A percentile compares a stretch with the other conserved stretches of the same genome.
phyloP scores from a whole-genome alignment of 306 rosid genomes.

The Psophocarpus tetragonolobus region DNA sequence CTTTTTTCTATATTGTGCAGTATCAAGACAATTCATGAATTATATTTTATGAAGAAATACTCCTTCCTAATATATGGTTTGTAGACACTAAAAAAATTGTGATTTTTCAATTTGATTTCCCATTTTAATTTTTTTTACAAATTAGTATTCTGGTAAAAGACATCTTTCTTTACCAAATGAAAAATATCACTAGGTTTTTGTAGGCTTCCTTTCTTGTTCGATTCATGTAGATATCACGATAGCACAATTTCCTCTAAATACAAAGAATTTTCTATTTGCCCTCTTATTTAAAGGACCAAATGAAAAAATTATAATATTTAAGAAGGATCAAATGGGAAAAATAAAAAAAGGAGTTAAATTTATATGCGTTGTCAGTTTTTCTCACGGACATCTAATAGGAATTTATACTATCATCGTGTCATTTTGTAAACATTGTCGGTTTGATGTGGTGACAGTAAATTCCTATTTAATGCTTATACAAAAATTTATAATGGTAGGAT shows the following conservation, averaged over 20 bases:
- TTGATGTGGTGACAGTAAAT: not conserved
- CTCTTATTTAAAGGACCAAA: not conserved
- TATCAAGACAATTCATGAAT: not conserved
- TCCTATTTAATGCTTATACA: not conserved
- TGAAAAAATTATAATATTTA: not conserved
- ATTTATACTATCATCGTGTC: not conserved
- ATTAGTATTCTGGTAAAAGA: not conserved
- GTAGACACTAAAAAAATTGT: not conserved
- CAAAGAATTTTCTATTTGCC: not conserved
- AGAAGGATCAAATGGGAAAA: not conserved
- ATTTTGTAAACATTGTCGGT: not conserved
- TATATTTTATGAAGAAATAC: slow-evolving; percentile 5
- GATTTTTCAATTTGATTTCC: not conserved
- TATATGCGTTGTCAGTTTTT: not conserved
- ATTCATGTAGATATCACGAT: not conserved
- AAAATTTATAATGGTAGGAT: not conserved
- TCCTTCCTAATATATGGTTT: not conserved
- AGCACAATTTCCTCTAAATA: not conserved
- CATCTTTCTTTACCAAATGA: not conserved
- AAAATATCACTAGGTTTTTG: not conserved
- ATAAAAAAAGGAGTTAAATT: not conserved
- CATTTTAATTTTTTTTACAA: not conserved
- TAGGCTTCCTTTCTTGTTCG: not conserved
- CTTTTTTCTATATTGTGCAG: not conserved
- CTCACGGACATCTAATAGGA: not conserved